A percentile compares a stretch with the other conserved stretches of the same genome.
phyloP scores from a whole-genome alignment of 2,329 filamentous ascomycete genomes.

The Alternaria solani region DNA sequence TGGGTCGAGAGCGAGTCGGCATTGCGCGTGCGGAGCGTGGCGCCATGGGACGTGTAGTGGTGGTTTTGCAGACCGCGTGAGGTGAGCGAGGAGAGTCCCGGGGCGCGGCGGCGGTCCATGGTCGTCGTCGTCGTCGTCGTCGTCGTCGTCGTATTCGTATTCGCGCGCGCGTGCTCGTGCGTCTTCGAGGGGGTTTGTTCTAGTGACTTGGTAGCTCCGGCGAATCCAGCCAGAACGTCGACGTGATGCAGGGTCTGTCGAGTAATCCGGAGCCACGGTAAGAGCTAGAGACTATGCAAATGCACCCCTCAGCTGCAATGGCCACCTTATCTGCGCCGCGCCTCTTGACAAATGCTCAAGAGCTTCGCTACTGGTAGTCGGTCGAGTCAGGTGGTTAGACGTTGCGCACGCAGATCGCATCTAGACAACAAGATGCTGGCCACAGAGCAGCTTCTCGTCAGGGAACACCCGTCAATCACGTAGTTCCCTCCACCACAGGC shows the following conservation, averaged over 20 bases:
- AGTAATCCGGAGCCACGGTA: background rate
- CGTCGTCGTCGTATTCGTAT: background rate
- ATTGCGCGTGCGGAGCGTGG: constrained; percentile 83
- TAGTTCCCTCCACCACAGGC: constrained; percentile 2
- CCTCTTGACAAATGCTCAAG: background rate
- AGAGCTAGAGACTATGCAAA: background rate
- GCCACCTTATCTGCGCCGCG: background rate
- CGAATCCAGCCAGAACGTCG: background rate
- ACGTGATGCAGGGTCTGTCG: constrained; percentile 4
- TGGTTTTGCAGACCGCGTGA: constrained; percentile 72
- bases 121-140: background rate
- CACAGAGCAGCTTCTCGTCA: background rate
- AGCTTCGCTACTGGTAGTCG: background rate
- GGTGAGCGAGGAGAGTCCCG: constrained; percentile 81
- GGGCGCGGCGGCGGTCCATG: constrained; percentile 72
- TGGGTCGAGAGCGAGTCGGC: constrained; percentile 88
- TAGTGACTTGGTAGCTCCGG: background rate
- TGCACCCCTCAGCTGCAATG: background rate
- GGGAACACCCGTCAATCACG: background rate
- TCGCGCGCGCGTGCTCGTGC: background rate
- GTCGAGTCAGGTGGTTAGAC: background rate
- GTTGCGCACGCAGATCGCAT: constrained; percentile 23
- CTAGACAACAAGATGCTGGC: constrained; percentile 17
- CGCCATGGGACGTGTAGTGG: constrained; percentile 90
- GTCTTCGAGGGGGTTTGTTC: background rate